Conservation (phyloP, 2,329 filamentous ascomycete species). For the Xylariaceae sp. region DNA sequence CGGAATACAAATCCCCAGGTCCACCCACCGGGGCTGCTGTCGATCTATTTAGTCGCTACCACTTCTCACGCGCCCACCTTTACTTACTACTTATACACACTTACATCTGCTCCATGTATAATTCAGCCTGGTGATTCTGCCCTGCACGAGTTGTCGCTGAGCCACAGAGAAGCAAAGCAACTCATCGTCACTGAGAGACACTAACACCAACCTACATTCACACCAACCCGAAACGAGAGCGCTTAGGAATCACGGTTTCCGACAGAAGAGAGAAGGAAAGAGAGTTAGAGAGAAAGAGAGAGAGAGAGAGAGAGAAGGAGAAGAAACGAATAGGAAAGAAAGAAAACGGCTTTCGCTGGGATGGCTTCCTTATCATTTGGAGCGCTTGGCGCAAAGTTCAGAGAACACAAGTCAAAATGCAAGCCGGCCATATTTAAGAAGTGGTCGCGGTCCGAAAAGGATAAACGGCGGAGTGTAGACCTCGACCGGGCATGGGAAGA, state of each 20-base stretch:
- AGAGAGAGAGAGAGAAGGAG: not conserved
- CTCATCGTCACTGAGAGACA: constrained; percentile 1
- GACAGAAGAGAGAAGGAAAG: not conserved
- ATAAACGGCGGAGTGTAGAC: constrained; percentile 59
- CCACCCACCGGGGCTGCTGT: not conserved
- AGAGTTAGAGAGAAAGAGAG: not conserved
- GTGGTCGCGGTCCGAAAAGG: constrained; percentile 43
- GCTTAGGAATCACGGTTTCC: constrained; percentile 2
- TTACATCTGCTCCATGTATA: constrained; percentile 16
- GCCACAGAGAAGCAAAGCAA: constrained; percentile 2
- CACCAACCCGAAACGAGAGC: constrained; percentile 11
- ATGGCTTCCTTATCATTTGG: constrained; percentile 37
- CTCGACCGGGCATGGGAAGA: constrained; percentile 57
- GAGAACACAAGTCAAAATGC: constrained; percentile 42
- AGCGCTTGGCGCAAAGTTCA: constrained; percentile 27
- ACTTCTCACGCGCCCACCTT: not conserved
- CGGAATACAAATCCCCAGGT: not conserved
- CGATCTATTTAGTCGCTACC: not conserved
- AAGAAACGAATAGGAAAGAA: not conserved
- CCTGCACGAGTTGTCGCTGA: constrained; percentile 12
- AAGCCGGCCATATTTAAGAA: constrained; percentile 55
- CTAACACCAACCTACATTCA: constrained; percentile 1
- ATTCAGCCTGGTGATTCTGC: constrained; percentile 11
- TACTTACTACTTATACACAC: not conserved
- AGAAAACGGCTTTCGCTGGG: constrained; percentile 6